Evolutionary conservation across 2,329 filamentous ascomycete species (phyloP).

Genomic region (Sphaerostilbella broomeana): DNA sequence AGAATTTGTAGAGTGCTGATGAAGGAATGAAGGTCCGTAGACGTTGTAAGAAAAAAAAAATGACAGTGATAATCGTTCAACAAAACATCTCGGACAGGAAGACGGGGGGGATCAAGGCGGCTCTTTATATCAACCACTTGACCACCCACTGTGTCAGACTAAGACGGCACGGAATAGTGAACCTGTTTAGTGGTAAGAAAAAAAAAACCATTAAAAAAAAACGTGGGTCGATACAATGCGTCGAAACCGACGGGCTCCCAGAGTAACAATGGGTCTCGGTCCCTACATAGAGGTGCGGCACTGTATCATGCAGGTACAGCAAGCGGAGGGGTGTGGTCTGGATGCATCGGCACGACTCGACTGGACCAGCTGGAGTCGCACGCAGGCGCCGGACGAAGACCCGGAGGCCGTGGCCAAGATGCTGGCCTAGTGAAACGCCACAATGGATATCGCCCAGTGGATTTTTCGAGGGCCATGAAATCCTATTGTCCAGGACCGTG

Average conservation of each 20-base stretch:
- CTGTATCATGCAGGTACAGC: neutral
- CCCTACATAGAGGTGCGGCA: too few relatives aligned
- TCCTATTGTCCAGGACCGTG: too few relatives aligned
- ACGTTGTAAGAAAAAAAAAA: conserved; percentile 9
- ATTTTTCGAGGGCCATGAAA: too few relatives aligned
- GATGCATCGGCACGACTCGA: conserved; percentile 4
- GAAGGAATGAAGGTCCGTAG: conserved; percentile 13
- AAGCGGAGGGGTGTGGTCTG: conserved; percentile 4
- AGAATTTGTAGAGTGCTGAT: conserved; percentile 5
- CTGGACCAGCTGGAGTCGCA: neutral
- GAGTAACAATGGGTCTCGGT: conserved; percentile 1
- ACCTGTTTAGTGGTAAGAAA: conserved; percentile 2
- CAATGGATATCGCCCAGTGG: too few relatives aligned
- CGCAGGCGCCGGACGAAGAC: conserved; percentile 1
- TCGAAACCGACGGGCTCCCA: neutral
- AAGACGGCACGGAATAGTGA: neutral
- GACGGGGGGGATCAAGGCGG: neutral
- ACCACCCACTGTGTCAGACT: too few relatives aligned
- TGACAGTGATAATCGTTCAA: conserved; percentile 10
- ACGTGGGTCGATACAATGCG: conserved; percentile 6
- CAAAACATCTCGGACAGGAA: neutral
- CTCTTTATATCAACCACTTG: conserved; percentile 9
- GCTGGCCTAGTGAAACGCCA: conserved; percentile 7
- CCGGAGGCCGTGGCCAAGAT: conserved; percentile 5
- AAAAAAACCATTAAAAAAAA: conserved; percentile 2